Evolutionary conservation across 2,329 filamentous ascomycete species (phyloP), one percentile per base, ranked within the genome.

Genomic region (Fusarium pseudonygamai): DNA sequence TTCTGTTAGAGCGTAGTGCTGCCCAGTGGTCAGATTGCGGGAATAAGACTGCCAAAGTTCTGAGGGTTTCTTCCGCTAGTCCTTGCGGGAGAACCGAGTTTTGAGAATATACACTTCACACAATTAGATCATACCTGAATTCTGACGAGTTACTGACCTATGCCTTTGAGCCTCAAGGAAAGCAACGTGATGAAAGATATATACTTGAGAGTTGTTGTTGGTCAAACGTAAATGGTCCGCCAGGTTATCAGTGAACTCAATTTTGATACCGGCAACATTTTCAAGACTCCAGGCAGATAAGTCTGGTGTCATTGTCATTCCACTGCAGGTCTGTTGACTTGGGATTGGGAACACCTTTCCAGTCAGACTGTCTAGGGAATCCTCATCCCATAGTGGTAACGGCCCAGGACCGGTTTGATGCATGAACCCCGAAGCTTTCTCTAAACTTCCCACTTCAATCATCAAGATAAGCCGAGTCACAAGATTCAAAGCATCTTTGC

Each of bases 41-140:
- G 0, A 50, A 50, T 0, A 50, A 4, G 0, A 34, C 1, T 0
- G 47, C 16, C 0, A 50, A 6, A 0, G 30, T 50, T 24, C 47
- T 14, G 0, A 50, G 22, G 0, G 47, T 50, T 4, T 50, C 47
- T 14, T 50, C 47, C 0, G 47, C 30, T 2, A 50, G 0, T 0
- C 22, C 47, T 20, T 14, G 2, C 0, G 46, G 46, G 0, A 32
- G 46, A 9, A 6, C 5, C 10, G 28, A 3, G 3, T 9, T n/a
- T 30, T 16, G 11, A 4, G 34, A 18, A 16, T 36, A 4, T 16
- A 18, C 16, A 14, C 46, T 49, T n/a, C 1, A 3, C 0, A 11
- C 12, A 6, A 2, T 30, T n/a, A 47, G 45, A 8, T 8, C 3
- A 47, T 8, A 4, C 3, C 15, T 16, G 4, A 11, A n/a, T 12